phyloP scores from a whole-genome alignment of 108 stramenopile species.

The Aureococcus anophagefferens region DNA sequence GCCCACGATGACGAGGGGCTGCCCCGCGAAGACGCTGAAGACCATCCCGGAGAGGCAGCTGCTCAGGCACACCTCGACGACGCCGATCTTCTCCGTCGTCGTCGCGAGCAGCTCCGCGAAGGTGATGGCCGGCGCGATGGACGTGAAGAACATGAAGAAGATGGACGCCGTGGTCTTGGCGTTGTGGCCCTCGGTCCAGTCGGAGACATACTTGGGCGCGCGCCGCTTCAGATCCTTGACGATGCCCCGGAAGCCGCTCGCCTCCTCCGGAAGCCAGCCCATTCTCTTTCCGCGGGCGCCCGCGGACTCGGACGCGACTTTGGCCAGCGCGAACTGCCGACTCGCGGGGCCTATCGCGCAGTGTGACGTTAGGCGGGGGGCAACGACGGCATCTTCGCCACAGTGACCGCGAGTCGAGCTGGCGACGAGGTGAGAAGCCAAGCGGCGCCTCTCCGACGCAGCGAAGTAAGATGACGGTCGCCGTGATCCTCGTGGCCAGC shows the following conservation, averaged over 20 bases:
- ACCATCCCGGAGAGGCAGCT: conserved; percentile 46
- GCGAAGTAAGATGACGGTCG: neutral
- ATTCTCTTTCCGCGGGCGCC: too few species aligned
- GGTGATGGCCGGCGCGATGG: conserved; percentile 12
- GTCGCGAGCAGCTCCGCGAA: neutral
- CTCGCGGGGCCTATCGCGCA: too few species aligned
- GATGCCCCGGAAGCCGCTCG: neutral
- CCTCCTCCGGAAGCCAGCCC: too few species aligned
- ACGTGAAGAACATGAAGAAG: conserved; percentile 17
- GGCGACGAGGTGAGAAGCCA: too few species aligned
- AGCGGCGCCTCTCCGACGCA: too few species aligned
- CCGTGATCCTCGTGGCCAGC: neutral
- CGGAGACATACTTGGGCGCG: neutral
- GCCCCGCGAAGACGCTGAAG: conserved; percentile 49
- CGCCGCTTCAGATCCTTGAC: neutral
- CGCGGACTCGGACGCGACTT: too few species aligned
- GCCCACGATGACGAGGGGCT: conserved; percentile 55
- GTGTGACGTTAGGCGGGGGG: too few species aligned
- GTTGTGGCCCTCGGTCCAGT: neutral
- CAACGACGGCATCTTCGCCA: too few species aligned
- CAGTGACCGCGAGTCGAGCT: too few species aligned
- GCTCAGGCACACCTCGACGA: conserved; percentile 34
- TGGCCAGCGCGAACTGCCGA: too few species aligned
- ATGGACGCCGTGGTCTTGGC: conserved; percentile 3
- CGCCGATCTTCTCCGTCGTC: conserved; percentile 4